These are phyloP conservation scores for Austroboletus sp. DNA, from an alignment of 1,284 basidiomycete genomes.

Conservation along the genomic window DNA sequence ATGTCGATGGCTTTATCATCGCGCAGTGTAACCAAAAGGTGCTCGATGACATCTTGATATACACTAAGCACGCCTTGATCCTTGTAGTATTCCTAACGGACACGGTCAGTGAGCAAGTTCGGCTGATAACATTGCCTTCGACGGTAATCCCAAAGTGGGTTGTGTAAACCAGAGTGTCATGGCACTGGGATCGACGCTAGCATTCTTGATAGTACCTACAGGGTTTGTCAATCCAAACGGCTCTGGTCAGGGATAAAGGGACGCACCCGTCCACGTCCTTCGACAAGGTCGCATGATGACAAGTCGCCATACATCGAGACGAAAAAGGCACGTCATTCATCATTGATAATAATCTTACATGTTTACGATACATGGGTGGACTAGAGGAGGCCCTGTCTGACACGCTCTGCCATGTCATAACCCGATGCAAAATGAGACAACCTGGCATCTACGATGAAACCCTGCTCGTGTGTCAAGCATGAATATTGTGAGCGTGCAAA, in stretches of 20 bases:
- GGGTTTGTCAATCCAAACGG: constrained; percentile 3
- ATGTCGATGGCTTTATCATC: constrained; percentile 35
- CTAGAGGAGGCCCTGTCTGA: constrained; percentile 19
- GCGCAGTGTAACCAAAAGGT: constrained; percentile 60
- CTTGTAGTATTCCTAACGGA: constrained; percentile 77
- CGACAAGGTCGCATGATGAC: constrained; percentile 75
- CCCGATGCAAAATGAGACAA: constrained; percentile 69
- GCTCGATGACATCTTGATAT: constrained; percentile 67
- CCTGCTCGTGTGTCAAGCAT: constrained; percentile 35
- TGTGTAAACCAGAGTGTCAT: constrained; percentile 87
- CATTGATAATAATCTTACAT: background rate
- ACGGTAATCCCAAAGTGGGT: constrained; percentile 77
- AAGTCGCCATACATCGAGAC: constrained; percentile 49
- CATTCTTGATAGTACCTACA: constrained; percentile 71
- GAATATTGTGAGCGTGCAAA: background rate
- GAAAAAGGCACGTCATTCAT: no score
- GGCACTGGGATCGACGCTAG: constrained; percentile 79
- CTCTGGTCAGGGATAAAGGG: background rate
- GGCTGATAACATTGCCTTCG: constrained; percentile 52
- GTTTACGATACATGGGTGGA: background rate
- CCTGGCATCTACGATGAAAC: constrained; percentile 72
- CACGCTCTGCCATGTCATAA: constrained; percentile 47
- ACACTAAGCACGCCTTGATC: constrained; percentile 66
- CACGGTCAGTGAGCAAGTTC: background rate
- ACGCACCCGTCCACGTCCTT: constrained; percentile 59